phyloP scores from a whole-genome alignment of 2,329 filamentous ascomycete species.

The Didymella pinodella region DNA sequence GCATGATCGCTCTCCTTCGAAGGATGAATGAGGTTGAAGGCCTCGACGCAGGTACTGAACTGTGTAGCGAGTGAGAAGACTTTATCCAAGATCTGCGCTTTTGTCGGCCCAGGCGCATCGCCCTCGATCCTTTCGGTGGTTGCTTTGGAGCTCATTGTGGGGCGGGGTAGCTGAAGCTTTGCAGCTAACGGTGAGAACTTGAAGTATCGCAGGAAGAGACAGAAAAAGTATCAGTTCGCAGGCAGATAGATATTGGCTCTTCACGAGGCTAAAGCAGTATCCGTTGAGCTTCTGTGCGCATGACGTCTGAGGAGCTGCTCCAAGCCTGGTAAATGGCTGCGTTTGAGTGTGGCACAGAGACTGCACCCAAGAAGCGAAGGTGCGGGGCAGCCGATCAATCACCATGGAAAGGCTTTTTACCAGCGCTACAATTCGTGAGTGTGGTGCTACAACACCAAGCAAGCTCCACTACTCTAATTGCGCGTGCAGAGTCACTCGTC shows the following conservation, averaged over 20 bases:
- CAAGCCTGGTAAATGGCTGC: conserved; percentile 28
- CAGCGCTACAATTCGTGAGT: conserved; percentile 27
- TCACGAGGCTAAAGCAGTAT: conserved; percentile 15
- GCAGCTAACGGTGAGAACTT: conserved; percentile 5
- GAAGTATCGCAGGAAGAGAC: neutral
- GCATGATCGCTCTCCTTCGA: conserved; percentile 53
- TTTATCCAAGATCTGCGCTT: conserved; percentile 49
- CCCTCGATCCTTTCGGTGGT: conserved; percentile 29
- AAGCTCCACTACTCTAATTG: conserved; percentile 25
- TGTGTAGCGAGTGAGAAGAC: conserved; percentile 55
- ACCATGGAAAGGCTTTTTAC: conserved; percentile 22
- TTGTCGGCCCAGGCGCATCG: conserved; percentile 33
- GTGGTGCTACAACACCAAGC: conserved; percentile 11
- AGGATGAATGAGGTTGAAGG: conserved; percentile 57
- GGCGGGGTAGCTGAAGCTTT: conserved; percentile 34
- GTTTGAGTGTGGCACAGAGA: conserved; percentile 38
- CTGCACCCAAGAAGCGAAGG: conserved; percentile 29
- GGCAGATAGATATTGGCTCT: neutral
- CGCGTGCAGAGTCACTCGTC: conserved; percentile 11
- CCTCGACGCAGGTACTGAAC: conserved; percentile 59
- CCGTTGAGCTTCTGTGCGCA: conserved; percentile 23
- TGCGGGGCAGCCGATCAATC: conserved; percentile 37
- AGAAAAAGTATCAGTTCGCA: neutral
- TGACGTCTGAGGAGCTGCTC: conserved; percentile 40
- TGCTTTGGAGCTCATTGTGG: conserved; percentile 37